These are phyloP conservation scores for Turnera subulata DNA, from an alignment of 345 rosid genomes.

Conservation along the genomic window DNA sequence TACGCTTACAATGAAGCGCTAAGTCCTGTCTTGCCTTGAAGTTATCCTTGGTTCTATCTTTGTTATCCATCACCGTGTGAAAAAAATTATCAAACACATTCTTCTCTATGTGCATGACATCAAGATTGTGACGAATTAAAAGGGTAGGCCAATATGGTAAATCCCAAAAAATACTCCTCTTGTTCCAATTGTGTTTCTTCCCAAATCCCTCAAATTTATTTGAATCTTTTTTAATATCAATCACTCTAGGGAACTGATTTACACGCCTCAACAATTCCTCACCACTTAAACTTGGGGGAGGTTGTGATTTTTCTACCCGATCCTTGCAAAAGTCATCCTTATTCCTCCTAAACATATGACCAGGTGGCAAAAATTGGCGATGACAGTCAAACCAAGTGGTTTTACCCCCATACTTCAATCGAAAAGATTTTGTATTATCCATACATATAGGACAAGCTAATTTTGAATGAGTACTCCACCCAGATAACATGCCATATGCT, in stretches of 20 bases:
- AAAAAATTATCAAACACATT: conserved; percentile 12
- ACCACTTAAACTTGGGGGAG: neutral
- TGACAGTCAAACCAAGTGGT: too few relatives aligned
- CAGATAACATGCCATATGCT: neutral
- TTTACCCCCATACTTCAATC: neutral
- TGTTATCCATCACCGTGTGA: neutral
- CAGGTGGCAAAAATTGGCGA: too few relatives aligned
- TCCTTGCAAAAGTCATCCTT: neutral
- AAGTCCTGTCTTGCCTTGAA: neutral
- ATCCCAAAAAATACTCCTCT: conserved; percentile 3
- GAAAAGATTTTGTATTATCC: neutral
- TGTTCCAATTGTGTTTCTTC: too few relatives aligned
- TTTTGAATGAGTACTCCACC: neutral
- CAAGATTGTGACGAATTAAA: too few relatives aligned
- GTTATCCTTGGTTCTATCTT: neutral
- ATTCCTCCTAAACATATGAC: neutral
- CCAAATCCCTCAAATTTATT: too few relatives aligned
- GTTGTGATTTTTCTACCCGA: neutral
- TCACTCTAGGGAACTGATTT: too few relatives aligned
- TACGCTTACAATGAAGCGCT: too few relatives aligned
- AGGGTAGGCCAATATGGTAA: conserved; percentile 1
- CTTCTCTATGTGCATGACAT: conserved; percentile 14
- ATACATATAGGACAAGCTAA: neutral
- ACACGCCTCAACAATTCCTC: too few relatives aligned
- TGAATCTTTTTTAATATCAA: too few relatives aligned